These are phyloP conservation scores for Backusella tarrabulga DNA, from an alignment of 192 early-diverging fungal genomes.

Conservation along the genomic window DNA sequence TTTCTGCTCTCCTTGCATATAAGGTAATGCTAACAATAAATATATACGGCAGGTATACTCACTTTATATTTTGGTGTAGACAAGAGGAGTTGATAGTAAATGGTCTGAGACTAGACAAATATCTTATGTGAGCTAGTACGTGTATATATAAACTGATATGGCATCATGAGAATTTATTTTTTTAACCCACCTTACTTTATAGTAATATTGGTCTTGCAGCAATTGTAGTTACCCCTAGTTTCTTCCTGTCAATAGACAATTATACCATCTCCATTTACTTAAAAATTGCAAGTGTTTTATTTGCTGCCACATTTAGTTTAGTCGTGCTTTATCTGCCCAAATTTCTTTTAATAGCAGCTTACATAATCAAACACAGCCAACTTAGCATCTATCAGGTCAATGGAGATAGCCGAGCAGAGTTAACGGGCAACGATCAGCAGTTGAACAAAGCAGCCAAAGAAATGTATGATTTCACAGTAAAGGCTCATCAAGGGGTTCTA, in stretches of 20 bases:
- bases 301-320: slow-evolving; percentile 15
- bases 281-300: slow-evolving; percentile 12
- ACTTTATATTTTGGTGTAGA: slow-evolving; percentile 33
- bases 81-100: slow-evolving; percentile 42
- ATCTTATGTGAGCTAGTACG: slow-evolving; percentile 51
- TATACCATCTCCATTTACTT: slow-evolving; percentile 20
- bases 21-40: slow-evolving; percentile 36
- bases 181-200: neutral
- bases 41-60: neutral
- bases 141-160: neutral
- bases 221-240: neutral
- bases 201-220: slow-evolving; percentile 25
- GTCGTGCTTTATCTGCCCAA: slow-evolving; percentile 20
- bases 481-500: slow-evolving; percentile 24
- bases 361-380: neutral
- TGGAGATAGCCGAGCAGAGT: neutral
- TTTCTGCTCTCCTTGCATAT: slow-evolving; percentile 36
- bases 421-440: neutral
- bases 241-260: slow-evolving; percentile 16
- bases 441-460: slow-evolving; percentile 13
- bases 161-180: neutral
- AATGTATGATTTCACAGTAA: slow-evolving; percentile 5
- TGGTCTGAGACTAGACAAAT: slow-evolving; percentile 49
- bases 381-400: neutral
- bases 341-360: neutral